Evolutionary conservation across 495 filamentous ascomycete species (phyloP), one percentile per base, ranked within the genome.

Genomic region (Delitschia confertaspora): DNA sequence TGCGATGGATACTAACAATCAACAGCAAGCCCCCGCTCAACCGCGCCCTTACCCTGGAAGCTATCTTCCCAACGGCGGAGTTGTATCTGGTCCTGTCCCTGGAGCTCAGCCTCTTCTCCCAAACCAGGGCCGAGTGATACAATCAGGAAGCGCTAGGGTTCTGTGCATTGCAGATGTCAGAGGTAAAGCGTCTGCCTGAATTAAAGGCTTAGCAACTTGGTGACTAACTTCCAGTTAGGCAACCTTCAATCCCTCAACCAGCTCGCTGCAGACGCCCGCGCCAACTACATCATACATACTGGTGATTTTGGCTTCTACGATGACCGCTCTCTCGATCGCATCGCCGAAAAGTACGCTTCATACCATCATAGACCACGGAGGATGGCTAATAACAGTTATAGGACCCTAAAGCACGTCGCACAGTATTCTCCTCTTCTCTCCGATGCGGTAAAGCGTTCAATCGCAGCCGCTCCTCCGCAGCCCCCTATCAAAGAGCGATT

Each of bases 241-340:
- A 95, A 95, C 61, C 73, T 99, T 39, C 80, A 80, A 65, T 95
- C 91, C 46, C 71, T 99, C 54, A 99, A 99, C 68, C 88, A 96
- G 29, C 78, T 96, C 40, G 93, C 93, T 45, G 88, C 82, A 62
- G 79, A 88, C 58, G 91, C 93, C 39, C 81, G 82, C 57, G 91
- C 91, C 40, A 86, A 95, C 65, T 83, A 93, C 63, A 93, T 99
- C 57, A 84, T 99, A 50, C 91, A 99, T 65, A 96, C 93, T 24
- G 93, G 93, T 60, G 93, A 99, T 60, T 99, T 99, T 60, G 93
- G 93, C 40, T 99, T 99, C 68, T 99, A 99, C 66, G 93, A 99
- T 60, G 85, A 93, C 38, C 82, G 78, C 29, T 99, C 93, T 7
- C 69, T 99, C 23, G 88, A 99, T 56, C 83, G 93, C 42, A 96